Evolutionary conservation across 257 asterid genomes (phyloP).

Genomic region (Gynochthodes officinalis): DNA sequence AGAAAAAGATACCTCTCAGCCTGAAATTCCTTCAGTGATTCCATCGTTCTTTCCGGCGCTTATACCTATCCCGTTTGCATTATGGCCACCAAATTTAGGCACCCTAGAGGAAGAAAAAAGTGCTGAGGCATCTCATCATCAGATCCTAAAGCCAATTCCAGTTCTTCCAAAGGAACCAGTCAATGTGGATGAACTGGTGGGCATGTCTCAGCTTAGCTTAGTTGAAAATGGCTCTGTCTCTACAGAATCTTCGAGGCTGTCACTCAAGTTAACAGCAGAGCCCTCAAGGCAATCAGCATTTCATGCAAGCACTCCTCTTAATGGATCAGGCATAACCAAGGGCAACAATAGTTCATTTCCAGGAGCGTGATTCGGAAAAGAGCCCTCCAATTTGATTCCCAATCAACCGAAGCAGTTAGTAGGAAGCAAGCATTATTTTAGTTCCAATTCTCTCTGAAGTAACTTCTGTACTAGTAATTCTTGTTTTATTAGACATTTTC

Average conservation of each 20-base stretch:
- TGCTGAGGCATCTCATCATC: constrained; percentile 34
- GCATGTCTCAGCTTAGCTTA: constrained; percentile 59
- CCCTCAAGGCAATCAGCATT: constrained; percentile 37
- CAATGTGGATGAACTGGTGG: constrained; percentile 46
- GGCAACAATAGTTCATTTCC: constrained; percentile 27
- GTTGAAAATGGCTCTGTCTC: constrained; percentile 28
- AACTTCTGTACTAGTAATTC: constrained; percentile 18
- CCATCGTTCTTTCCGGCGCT: constrained; percentile 36
- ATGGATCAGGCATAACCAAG: constrained; percentile 22
- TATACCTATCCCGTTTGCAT: constrained; percentile 49
- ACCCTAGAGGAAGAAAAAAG: constrained; percentile 23
- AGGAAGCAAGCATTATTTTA: background rate
- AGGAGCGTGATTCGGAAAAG: constrained; percentile 24
- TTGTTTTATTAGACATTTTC: constrained; percentile 16
- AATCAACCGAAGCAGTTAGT: background rate
- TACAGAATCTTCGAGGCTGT: constrained; percentile 39
- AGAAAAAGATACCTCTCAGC: constrained; percentile 15
- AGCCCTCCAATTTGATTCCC: too few relatives aligned
- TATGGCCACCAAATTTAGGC: constrained; percentile 53
- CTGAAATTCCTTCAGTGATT: constrained; percentile 25
- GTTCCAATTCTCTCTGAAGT: background rate
- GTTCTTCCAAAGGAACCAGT: constrained; percentile 41
- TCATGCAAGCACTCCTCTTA: constrained; percentile 34
- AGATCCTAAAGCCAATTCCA: constrained; percentile 36
- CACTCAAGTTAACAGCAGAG: constrained; percentile 39